Evolutionary conservation across 108 stramenopile genomes (phyloP).

Genomic region (Thalassiosira profunda): DNA sequence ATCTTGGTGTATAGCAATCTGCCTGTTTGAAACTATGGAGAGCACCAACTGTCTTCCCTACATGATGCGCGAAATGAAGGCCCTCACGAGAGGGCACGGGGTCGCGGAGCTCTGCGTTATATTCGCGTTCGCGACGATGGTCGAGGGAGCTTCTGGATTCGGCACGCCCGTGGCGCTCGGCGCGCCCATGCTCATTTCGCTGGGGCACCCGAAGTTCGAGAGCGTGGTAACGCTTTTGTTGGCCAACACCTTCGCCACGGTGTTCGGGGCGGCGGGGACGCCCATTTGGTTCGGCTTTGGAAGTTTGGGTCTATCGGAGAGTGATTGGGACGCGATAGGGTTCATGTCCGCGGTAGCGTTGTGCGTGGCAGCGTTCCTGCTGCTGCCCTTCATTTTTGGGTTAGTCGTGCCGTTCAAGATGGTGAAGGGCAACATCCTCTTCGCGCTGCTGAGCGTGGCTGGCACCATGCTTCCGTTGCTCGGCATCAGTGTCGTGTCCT

Average conservation of each 20-base stretch:
- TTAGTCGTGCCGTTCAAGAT: conserved; percentile 48
- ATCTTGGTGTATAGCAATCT: too few relatives aligned
- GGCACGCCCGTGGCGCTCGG: conserved; percentile 72
- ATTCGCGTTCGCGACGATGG: conserved; percentile 66
- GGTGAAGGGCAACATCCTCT: conserved; percentile 52
- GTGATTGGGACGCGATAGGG: conserved; percentile 47
- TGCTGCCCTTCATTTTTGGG: conserved; percentile 48
- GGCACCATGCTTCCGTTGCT: conserved; percentile 44
- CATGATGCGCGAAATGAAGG: conserved; percentile 79
- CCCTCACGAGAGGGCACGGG: conserved; percentile 59
- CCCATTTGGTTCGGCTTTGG: conserved; percentile 70
- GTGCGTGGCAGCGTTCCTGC: conserved; percentile 45
- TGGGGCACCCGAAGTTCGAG: conserved; percentile 54
- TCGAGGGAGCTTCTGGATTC: conserved; percentile 73
- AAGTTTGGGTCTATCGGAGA: conserved; percentile 39
- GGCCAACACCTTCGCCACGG: conserved; percentile 72
- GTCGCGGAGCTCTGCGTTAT: conserved; percentile 63
- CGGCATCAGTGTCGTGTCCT: conserved; percentile 48
- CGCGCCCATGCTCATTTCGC: conserved; percentile 64
- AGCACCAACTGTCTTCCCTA: conserved; percentile 67
- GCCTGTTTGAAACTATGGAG: conserved; percentile 75
- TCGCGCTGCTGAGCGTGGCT: conserved; percentile 39
- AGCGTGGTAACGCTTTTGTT: conserved; percentile 58
- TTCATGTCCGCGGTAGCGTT: conserved; percentile 50
- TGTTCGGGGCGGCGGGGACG: conserved; percentile 54